These are phyloP conservation scores for Globisporangium takayamanum DNA, from an alignment of 352 stramenopile species.

Conservation along the genomic window DNA sequence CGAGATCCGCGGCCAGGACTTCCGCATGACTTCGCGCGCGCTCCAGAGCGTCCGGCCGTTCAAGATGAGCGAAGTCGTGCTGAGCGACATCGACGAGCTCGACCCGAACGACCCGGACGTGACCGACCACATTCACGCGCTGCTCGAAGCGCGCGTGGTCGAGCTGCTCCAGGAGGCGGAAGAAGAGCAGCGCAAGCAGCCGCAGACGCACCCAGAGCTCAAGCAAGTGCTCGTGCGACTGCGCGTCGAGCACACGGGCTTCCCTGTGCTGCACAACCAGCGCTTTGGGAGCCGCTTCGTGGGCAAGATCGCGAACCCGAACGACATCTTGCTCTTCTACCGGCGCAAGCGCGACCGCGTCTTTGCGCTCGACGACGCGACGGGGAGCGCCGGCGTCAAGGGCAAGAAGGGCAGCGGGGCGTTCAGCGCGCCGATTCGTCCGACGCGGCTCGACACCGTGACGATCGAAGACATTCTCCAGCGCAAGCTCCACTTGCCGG, in stretches of 20 bases:
- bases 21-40: slow-evolving; percentile 79
- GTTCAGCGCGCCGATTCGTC: slow-evolving; percentile 44
- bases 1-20: slow-evolving; percentile 86
- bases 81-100: slow-evolving; percentile 82
- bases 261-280: slow-evolving; percentile 83
- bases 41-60: slow-evolving; percentile 92
- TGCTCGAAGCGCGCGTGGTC: slow-evolving; percentile 55
- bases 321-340: slow-evolving; percentile 84
- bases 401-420: slow-evolving; percentile 19
- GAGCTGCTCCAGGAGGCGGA: slow-evolving; percentile 65
- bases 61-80: slow-evolving; percentile 87
- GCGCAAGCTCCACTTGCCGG: slow-evolving; percentile 49
- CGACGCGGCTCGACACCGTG: slow-evolving; percentile 50
- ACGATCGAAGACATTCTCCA: slow-evolving; percentile 78
- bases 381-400: background rate
- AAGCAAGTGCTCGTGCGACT: slow-evolving; percentile 75
- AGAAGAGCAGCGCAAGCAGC: slow-evolving; percentile 27
- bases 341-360: slow-evolving; percentile 56
- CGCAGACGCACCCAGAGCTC: slow-evolving; percentile 22
- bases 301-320: slow-evolving; percentile 82
- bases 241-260: slow-evolving; percentile 86
- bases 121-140: slow-evolving; percentile 55
- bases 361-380: slow-evolving; percentile 35
- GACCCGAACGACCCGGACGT: slow-evolving; percentile 90
- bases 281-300: slow-evolving; percentile 84